Base-by-base conservation (phyloP, 768 basidiomycete species). In the Agrocybe chaxingu region DNA sequence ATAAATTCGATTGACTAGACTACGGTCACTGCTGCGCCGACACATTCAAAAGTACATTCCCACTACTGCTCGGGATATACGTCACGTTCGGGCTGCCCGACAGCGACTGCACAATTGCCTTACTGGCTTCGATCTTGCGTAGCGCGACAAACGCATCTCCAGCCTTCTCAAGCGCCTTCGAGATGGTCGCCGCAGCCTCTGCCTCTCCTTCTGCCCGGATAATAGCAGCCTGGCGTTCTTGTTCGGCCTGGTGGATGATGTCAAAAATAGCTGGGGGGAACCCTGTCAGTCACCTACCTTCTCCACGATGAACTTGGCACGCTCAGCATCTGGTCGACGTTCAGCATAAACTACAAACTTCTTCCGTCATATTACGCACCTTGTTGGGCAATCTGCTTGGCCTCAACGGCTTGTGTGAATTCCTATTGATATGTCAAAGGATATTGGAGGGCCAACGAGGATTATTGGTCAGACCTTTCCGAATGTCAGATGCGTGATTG, bases 331-430 rank as follows among this genome's bases (percentile, higher is more conserved):
- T 94, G 38, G 12, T 58, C 29, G 9, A 9, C 11, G 46, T 41
- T 33, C 39, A 47, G 45, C 45, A 53, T 53, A 44, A 55, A 30
- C 29, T 16, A 39, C 11, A 19, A 11, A 32, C 13, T 24, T 16
- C 2, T 10, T 33, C 12, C 30, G 42, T 19, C 13, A 32, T 16
- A 43, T 43, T 29, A 55, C 73, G 42, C 59, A 92, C 91, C 91
- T 80, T 99, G 97, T 68, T 99, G 97, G 8, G 97, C 97, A 66
- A 99, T 98, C 70, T 98, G 97, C 70, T 99, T 99, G 36, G 96
- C 96, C 72, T 99, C 97, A 7, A 99, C 97, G n/a, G 97, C 97
- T 85, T 89, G 85, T 5, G 92, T 92, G 65, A 93, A 92, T 81
- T 92, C 91, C 90, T 92, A 55, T 50, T 7, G n/a, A 50, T 34